Base-by-base conservation (phyloP, 192 early-diverging fungal species). In the Coemansia aciculifera region DNA sequence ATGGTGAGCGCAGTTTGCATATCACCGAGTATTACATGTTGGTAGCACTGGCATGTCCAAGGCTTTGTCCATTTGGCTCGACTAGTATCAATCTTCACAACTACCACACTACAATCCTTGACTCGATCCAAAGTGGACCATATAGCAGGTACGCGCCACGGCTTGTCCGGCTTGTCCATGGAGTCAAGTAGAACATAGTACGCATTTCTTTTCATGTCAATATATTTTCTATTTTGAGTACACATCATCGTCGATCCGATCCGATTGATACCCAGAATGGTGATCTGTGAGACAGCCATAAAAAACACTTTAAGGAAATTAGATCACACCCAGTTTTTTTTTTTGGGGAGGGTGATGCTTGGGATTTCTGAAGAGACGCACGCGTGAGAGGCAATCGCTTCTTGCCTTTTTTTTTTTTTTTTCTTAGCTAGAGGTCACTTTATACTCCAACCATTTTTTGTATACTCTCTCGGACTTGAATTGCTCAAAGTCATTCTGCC, bases 101-200 rank as follows among this genome's bases (percentile, higher is more conserved):
- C 54, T 57, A 57, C 54, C 54, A 57, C 29, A 29, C 29, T 17
- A 31, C 15, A n/a, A 32, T 57, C 11, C 9, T 57, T 8, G 27
- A 57, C 1, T 29, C 29, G 12, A 5, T 57, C 15, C 54, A 57
- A 5, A 57, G 31, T 15, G 29, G 15, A 0, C 24, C 29, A 32
- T 57, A 31, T n/a, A 57, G 54, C 54, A 57, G 32, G 29, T 31
- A 57, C 15, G 54, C 54, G 31, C 12, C 29, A 17, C 54, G 54
- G 6, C 54, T 57, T n/a, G 54, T 15, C 5, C 54, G 5, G 17
- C 54, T 57, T 31, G 6, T 57, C 1, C 29, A 57, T 3, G 54
- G 54, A 17, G 54, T 31, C 27, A 12, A 23, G 49, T 51, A 27
- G 23, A 24, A 37, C 37, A 15, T 15, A 40, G 39, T 40, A 40